Percentiles rank a stretch among this genome's conserved stretches.
Conservation (phyloP, 108 stramenopile species). For the Heterococcus sp. region DNA sequence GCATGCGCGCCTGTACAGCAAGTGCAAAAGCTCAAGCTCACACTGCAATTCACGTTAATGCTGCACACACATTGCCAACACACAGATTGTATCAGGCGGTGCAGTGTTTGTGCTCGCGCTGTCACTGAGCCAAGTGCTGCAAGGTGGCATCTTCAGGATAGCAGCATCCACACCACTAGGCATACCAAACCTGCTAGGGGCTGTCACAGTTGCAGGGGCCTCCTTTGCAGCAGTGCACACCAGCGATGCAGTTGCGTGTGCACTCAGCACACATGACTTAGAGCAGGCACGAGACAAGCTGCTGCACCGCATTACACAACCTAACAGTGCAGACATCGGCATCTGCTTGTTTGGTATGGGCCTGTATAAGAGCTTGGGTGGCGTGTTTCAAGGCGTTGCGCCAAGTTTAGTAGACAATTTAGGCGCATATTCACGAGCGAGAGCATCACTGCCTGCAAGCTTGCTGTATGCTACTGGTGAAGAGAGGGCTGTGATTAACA, state of each 20-base stretch:
- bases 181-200: constrained; percentile 8
- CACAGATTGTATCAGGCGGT: neutral
- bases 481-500: constrained; percentile 1
- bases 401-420: constrained; percentile 24
- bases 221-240: neutral
- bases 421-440: constrained; percentile 19
- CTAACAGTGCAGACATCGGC: constrained; percentile 2
- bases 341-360: constrained; percentile 11
- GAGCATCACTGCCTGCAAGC: constrained; percentile 18
- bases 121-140: constrained; percentile 13
- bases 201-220: constrained; percentile 18
- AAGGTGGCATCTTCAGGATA: constrained; percentile 17
- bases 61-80: too few relatives aligned
- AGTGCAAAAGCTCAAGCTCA: too few relatives aligned
- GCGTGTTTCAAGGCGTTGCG: constrained; percentile 18
- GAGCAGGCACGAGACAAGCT: neutral
- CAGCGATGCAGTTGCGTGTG: neutral
- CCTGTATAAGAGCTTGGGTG: constrained; percentile 13
- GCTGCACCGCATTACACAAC: too few relatives aligned
- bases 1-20: too few relatives aligned
- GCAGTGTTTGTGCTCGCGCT: constrained; percentile 5
- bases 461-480: constrained; percentile 13
- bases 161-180: constrained; percentile 10
- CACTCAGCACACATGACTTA: neutral
- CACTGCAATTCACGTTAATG: too few relatives aligned